These are phyloP conservation scores for Canavalia gladiata DNA, from an alignment of 306 rosid genomes.

Conservation along the genomic window DNA sequence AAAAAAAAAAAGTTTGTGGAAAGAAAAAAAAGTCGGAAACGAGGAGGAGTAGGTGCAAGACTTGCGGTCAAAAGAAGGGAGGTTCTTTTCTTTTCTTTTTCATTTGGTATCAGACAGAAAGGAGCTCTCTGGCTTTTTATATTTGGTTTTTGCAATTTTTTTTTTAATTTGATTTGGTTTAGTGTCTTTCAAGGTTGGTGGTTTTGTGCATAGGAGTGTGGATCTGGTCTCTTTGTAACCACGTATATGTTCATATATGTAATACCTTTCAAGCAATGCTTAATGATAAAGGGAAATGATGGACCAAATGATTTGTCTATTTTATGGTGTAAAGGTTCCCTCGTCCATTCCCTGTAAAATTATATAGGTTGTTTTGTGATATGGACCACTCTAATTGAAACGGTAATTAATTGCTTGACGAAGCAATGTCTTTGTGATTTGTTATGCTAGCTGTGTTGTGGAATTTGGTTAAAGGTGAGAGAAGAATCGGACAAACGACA, in stretches of 20 bases:
- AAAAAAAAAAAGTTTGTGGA: background rate
- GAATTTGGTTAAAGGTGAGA: background rate
- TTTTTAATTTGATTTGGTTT: background rate
- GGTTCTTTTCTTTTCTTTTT: background rate
- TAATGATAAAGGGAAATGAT: constrained; percentile 15
- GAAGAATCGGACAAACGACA: background rate
- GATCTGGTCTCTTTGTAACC: background rate
- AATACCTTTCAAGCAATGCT: constrained; percentile 11
- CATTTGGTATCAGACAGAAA: background rate
- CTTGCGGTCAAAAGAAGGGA: constrained; percentile 2
- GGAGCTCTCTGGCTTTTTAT: background rate
- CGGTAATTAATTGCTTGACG: background rate
- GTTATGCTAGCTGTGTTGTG: background rate
- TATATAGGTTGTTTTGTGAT: background rate
- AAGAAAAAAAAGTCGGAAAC: background rate
- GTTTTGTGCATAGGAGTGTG: background rate
- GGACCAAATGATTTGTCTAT: background rate
- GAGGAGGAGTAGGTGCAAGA: constrained; percentile 11
- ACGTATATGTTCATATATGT: background rate
- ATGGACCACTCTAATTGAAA: background rate
- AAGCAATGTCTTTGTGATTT: background rate
- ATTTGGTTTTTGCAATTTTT: background rate
- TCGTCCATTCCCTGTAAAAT: constrained; percentile 9
- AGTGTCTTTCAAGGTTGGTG: constrained; percentile 25
- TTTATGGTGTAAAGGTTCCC: background rate